Evolutionary conservation across 768 basidiomycete species (phyloP), one percentile per base, ranked within the genome.

Genomic region (Termitomyces titanicus): DNA sequence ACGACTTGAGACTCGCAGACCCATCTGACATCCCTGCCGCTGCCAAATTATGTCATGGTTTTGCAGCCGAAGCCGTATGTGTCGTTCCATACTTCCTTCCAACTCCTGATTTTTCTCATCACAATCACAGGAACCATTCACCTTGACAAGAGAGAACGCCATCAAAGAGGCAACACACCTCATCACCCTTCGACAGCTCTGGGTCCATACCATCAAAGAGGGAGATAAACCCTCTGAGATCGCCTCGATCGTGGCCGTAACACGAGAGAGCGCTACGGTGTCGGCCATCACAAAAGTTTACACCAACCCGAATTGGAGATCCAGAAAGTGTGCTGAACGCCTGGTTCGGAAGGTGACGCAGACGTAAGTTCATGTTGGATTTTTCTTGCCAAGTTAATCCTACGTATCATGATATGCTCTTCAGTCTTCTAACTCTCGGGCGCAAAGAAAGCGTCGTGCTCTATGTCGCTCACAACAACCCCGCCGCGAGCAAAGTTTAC

Each of bases 271-370:
- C 22, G 70, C 72, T 0, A 71, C 63, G 3, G 76, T 85, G 33
- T 80, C 83, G 1, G 80, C 84, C 0, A 81, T 92, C 40, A 86
- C 85, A 38, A 90, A 91, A 65, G 88, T 90, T 0, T 87, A 76
- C 63, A 90, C 89, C 1, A 70, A 76, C 46, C 74, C 79, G 0
- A n/a, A 62, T 1, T 84, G 79, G 75, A 74, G 89, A 47, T 66
- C 76, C 0, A 69, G 66, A 2, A 77, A 82, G 5, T 86, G 79
- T 60, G 89, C 89, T 0, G 82, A 81, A 64, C 74, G 79, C 11
- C 76, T 91, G 9, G 78, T 85, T 2, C 75, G 82, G 2, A 69
- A 72, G 15, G 85, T 88, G 27, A 81, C 79, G 57, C 68, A 74
- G 53, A 65, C 76, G 79, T 85, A 63, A 59, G 81, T 76, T 24